phyloP scores from a whole-genome alignment of 805 yeast species.

The Lipomyces spencermartinsiae region DNA sequence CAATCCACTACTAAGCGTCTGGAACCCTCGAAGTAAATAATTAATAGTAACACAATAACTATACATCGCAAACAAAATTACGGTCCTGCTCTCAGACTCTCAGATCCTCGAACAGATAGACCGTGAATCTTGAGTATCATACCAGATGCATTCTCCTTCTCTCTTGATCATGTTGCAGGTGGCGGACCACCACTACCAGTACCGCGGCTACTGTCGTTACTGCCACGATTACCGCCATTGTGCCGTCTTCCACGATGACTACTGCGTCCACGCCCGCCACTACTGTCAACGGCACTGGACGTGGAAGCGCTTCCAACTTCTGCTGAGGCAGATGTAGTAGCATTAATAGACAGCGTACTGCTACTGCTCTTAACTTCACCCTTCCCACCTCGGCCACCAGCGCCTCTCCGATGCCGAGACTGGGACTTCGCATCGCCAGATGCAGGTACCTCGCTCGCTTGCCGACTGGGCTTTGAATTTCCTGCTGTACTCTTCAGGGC shows the following conservation, averaged over 20 bases:
- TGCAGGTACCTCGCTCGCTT: background rate
- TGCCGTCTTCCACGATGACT: slow-evolving; percentile 2
- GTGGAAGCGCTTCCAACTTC: background rate
- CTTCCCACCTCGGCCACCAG: background rate
- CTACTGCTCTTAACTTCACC: background rate
- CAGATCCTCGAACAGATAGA: too few species aligned
- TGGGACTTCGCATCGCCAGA: background rate
- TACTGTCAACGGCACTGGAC: background rate
- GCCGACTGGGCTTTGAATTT: background rate
- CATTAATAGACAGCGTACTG: background rate
- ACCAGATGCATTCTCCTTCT: too few species aligned
- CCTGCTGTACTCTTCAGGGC: background rate
- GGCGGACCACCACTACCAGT: background rate
- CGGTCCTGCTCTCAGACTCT: background rate
- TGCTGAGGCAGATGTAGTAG: background rate
- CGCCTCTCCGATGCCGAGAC: slow-evolving; percentile 2
- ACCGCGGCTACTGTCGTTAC: background rate
- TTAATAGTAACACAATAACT: too few species aligned
- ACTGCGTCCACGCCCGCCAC: background rate
- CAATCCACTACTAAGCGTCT: background rate
- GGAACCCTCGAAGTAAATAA: background rate
- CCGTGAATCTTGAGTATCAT: too few species aligned
- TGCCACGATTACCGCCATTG: slow-evolving; percentile 4
- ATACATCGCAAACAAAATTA: background rate
- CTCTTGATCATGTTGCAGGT: background rate